A percentile compares a stretch with the other conserved stretches of the same genome.
Conservation (phyloP, 805 yeast species). For the Debaryomyces castellii region DNA sequence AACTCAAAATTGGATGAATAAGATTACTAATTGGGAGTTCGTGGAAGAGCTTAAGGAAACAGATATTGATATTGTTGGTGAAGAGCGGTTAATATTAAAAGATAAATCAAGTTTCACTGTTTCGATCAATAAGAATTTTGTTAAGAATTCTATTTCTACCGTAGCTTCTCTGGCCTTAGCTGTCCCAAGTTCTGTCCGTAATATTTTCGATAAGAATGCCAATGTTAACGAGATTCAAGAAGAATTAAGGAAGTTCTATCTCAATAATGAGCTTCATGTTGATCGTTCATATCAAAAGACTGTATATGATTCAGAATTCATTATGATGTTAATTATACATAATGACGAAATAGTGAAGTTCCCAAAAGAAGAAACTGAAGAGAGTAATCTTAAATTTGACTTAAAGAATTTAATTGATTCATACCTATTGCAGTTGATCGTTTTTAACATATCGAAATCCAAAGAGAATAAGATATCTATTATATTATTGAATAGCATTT, state of each 20-base stretch:
- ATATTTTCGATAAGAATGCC: not conserved
- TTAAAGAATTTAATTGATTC: conserved; percentile 59
- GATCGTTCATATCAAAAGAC: conserved; percentile 24
- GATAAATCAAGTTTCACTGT: conserved; percentile 50
- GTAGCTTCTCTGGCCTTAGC: not conserved
- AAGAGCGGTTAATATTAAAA: conserved; percentile 45
- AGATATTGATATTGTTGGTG: conserved; percentile 49
- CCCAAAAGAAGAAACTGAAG: conserved; percentile 22
- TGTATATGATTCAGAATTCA: conserved; percentile 69
- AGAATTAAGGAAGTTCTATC: conserved; percentile 24
- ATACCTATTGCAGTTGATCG: conserved; percentile 50
- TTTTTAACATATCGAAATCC: conserved; percentile 44
- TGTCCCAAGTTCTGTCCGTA: conserved; percentile 8
- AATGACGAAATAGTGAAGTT: conserved; percentile 59
- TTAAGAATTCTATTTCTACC: conserved; percentile 47
- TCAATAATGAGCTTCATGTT: conserved; percentile 11
- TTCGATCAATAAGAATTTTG: conserved; percentile 47
- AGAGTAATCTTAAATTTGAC: conserved; percentile 39
- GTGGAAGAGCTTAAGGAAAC: conserved; percentile 36
- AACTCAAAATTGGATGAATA: conserved; percentile 62
- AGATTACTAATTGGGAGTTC: conserved; percentile 67
- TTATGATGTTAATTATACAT: conserved; percentile 59
- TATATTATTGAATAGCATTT: conserved; percentile 44
- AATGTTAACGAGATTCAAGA: conserved; percentile 19
- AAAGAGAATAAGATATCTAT: conserved; percentile 34